Conservation (phyloP, 2,329 filamentous ascomycete species). For the Aureobasidium sp. region DNA sequence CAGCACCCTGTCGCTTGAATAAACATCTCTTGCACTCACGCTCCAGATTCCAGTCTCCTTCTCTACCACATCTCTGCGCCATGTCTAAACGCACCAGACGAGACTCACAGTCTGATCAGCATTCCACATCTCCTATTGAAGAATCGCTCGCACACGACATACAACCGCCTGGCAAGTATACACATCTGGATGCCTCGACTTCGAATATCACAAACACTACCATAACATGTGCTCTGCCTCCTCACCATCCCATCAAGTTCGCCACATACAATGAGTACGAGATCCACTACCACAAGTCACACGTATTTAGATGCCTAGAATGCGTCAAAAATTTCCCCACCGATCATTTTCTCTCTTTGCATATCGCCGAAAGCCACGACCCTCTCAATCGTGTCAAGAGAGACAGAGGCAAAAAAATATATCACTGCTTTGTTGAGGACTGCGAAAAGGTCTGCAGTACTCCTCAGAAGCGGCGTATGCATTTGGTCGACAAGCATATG, state of each 20-base stretch:
- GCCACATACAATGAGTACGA: slow-evolving; percentile 74
- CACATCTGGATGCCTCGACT: slow-evolving; percentile 47
- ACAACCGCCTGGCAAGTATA: slow-evolving; percentile 32
- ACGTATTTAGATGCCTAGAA: slow-evolving; percentile 77
- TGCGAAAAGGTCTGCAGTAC: slow-evolving; percentile 82
- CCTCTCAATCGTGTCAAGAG: slow-evolving; percentile 63
- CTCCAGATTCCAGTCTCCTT: not conserved
- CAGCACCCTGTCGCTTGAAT: not conserved
- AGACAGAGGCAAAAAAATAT: slow-evolving; percentile 84
- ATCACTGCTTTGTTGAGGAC: slow-evolving; percentile 79
- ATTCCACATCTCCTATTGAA: slow-evolving; percentile 20
- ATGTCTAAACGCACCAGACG: slow-evolving; percentile 58
- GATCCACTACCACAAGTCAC: slow-evolving; percentile 71
- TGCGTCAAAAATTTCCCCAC: slow-evolving; percentile 87
- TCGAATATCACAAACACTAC: slow-evolving; percentile 27
- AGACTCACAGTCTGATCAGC: slow-evolving; percentile 31
- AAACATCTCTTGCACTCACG: not conserved
- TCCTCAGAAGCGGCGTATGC: slow-evolving; percentile 74
- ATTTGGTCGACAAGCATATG: slow-evolving; percentile 90
- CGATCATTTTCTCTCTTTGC: slow-evolving; percentile 68
- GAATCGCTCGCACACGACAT: slow-evolving; percentile 14
- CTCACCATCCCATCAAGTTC: slow-evolving; percentile 69
- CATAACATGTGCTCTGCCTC: slow-evolving; percentile 78
- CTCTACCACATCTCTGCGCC: not conserved
- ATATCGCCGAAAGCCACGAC: slow-evolving; percentile 90